Percentiles rank a stretch among this genome's conserved stretches.
These are phyloP conservation scores for Candida montana DNA, from an alignment of 805 yeast species.

Conservation along the genomic window DNA sequence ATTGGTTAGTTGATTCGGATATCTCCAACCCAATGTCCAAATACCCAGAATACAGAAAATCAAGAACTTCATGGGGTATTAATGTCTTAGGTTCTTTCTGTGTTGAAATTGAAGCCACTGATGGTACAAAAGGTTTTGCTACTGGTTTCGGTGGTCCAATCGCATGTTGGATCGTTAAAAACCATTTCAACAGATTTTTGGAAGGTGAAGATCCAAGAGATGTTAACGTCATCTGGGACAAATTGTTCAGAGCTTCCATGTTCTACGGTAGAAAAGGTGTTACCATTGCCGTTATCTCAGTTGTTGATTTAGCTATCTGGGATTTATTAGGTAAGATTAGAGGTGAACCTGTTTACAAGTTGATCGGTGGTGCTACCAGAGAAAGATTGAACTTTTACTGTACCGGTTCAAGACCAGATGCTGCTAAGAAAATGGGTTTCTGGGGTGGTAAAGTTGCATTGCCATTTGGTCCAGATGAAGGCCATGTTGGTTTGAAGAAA, in stretches of 20 bases:
- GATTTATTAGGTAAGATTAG: constrained; percentile 45
- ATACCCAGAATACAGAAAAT: constrained; percentile 38
- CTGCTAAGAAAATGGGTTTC: constrained; percentile 46
- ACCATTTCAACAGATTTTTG: constrained; percentile 42
- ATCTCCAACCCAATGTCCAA: constrained; percentile 48
- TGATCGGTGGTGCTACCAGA: constrained; percentile 47
- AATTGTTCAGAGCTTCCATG: constrained; percentile 44
- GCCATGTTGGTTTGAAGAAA: constrained; percentile 39
- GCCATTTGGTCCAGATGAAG: constrained; percentile 47
- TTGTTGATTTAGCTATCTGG: constrained; percentile 46
- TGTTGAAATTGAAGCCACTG: constrained; percentile 42
- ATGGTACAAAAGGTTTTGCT: constrained; percentile 46
- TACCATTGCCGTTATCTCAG: constrained; percentile 42
- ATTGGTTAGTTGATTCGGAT: constrained; percentile 43
- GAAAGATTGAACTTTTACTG: constrained; percentile 43
- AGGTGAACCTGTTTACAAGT: constrained; percentile 45
- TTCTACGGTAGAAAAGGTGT: constrained; percentile 47
- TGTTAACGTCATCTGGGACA: constrained; percentile 41
- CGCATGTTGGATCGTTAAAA: constrained; percentile 42
- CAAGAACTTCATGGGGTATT: constrained; percentile 46
- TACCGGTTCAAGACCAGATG: constrained; percentile 42
- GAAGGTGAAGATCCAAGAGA: constrained; percentile 44
- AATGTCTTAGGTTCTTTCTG: constrained; percentile 46
- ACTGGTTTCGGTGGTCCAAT: constrained; percentile 50
- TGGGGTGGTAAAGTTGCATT: constrained; percentile 51